Evolutionary conservation across 768 basidiomycete genomes (phyloP), one percentile per base, ranked within the genome.

Genomic region (Mycena rebaudengoi): DNA sequence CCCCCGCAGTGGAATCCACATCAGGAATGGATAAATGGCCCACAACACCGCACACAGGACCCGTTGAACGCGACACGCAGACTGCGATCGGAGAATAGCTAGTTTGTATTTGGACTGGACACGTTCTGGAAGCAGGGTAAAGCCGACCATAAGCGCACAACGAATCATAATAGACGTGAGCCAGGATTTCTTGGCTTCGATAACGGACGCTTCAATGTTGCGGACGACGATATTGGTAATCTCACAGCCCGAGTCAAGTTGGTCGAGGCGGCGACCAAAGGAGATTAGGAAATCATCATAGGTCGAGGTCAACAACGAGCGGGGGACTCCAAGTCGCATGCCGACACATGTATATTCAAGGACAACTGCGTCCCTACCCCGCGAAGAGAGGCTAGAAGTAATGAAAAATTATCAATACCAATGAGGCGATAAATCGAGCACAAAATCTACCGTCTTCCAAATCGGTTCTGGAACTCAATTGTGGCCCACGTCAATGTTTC

Each of bases 401-500:
- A 25, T 48, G 16, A n/a, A 37, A 16, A 18, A 14, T n/a, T n/a
- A n/a, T n/a, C n/a, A 59, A 6, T 37, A n/a, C n/a, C n/a, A 18
- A 37, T 37, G 35, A 10, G 10, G 10, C 11, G 35, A 18, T 10
- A 10, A 37, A 37, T 10, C 10, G 35, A 18, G 44, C 25, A 12
- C 25, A 49, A 10, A 55, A 23, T 28, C 32, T 39, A 59, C 57
- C 28, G 51, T 18, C 39, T 30, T 16, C 57, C 57, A 35, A 54
- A 53, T 14, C 28, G 57, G 14, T 33, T 32, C 7, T 59, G 46
- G 20, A 59, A 25, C 20, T 21, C 20, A 23, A 61, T 18, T 0
- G 50, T 50, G 13, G 26, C 12, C 46, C 50, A 61, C 8, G 59
- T 61, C 20, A 61, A 16, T 20, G 58, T 50, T 33, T 60, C 32